Conservation (phyloP, 306 rosid species). For the Calophaca sinica region DNA sequence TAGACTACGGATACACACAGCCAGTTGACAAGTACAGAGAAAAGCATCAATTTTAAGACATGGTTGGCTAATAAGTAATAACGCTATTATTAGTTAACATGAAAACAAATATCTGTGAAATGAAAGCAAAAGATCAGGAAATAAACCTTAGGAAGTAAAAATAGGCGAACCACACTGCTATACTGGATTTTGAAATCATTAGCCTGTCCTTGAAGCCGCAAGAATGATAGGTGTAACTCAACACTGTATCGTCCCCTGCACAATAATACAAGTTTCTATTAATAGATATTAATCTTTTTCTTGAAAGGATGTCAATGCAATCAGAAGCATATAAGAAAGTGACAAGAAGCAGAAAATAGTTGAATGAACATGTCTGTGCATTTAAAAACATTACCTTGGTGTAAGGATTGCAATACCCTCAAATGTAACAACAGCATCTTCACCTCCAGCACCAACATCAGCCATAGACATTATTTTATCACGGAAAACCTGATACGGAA, state of each 20-base stretch:
- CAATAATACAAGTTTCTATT: conserved; percentile 37
- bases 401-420: conserved; percentile 99
- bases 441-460: conserved; percentile 90
- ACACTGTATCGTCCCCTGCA: conserved; percentile 95
- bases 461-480: conserved; percentile 90
- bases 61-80: background rate
- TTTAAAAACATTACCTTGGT: conserved; percentile 70
- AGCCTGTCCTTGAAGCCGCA: conserved; percentile 97
- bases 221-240: conserved; percentile 93
- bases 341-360: conserved; percentile 20
- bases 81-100: background rate
- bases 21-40: conserved; percentile 16
- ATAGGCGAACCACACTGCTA: conserved; percentile 96
- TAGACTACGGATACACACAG: conserved; percentile 70
- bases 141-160: conserved; percentile 94
- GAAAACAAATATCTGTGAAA: conserved; percentile 18
- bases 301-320: background rate
- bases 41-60: conserved; percentile 32
- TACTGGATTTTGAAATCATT: conserved; percentile 98
- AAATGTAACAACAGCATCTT: conserved; percentile 94
- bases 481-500: conserved; percentile 77
- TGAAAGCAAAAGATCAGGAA: conserved; percentile 36
- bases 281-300: conserved; percentile 5
- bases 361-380: conserved; percentile 30
- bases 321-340: conserved; percentile 29